Conservation (phyloP, 768 basidiomycete genomes). For the Rhodotorula babjevae region DNA sequence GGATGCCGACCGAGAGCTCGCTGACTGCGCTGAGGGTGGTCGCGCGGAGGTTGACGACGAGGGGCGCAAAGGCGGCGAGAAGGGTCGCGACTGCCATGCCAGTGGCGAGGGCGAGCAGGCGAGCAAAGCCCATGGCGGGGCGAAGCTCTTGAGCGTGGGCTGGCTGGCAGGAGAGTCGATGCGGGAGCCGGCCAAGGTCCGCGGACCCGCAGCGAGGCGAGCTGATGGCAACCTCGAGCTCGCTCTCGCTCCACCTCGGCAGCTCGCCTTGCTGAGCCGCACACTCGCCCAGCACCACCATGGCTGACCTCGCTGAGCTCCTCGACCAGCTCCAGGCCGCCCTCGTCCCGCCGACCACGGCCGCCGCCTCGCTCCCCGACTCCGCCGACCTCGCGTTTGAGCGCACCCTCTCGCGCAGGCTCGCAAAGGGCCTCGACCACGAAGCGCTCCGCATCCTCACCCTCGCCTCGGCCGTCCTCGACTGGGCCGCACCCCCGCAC, state of each 20-base stretch:
- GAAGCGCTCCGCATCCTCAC: constrained; percentile 64
- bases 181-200: too few relatives aligned
- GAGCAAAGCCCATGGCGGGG: constrained; percentile 43
- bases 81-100: constrained; percentile 53
- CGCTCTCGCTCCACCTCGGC: not conserved
- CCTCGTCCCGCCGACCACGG: constrained; percentile 41
- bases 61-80: constrained; percentile 65
- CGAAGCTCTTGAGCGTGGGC: not conserved
- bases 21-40: constrained; percentile 42
- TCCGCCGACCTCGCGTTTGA: constrained; percentile 81
- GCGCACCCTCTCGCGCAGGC: constrained; percentile 69
- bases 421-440: constrained; percentile 66
- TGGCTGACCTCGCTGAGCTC: constrained; percentile 3
- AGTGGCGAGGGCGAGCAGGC: constrained; percentile 45
- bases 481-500: constrained; percentile 52
- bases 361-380: constrained; percentile 45
- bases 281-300: not conserved
- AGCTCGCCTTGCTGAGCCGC: not conserved
- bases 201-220: too few relatives aligned
- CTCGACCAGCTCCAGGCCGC: constrained; percentile 15
- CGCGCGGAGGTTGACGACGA: constrained; percentile 70
- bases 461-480: constrained; percentile 60
- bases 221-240: too few relatives aligned
- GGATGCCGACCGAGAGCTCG: constrained; percentile 26
- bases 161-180: too few relatives aligned